A percentile compares a stretch with the other conserved stretches of the same genome.
phyloP scores from a whole-genome alignment of 129 eudicot species.

The Calendula officinalis region DNA sequence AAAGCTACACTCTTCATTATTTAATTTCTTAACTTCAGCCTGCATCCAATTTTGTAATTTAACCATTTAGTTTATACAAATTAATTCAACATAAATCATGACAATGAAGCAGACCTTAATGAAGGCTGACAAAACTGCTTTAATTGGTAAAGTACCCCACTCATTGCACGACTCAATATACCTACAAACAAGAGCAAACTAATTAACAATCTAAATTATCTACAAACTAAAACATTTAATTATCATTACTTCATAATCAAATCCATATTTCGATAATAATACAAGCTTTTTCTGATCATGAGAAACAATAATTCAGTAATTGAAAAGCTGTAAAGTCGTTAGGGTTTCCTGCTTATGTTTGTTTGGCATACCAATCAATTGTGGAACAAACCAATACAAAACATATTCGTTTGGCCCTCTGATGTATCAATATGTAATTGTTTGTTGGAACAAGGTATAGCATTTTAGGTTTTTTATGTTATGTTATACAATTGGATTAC shows the following conservation, averaged over 20 bases:
- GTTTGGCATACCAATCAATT: neutral
- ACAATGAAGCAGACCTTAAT: conserved; percentile 50
- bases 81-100: neutral
- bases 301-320: too few species aligned
- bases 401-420: neutral
- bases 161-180: conserved; percentile 60
- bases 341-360: neutral
- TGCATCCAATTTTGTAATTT: conserved; percentile 15
- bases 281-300: neutral
- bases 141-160: conserved; percentile 54
- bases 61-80: neutral
- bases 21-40: conserved; percentile 64
- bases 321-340: neutral
- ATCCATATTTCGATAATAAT: neutral
- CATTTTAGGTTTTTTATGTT: too few species aligned
- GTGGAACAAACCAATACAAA: conserved; percentile 1
- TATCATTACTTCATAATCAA: neutral
- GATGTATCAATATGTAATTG: neutral
- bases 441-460: neutral
- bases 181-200: conserved; percentile 45
- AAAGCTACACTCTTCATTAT: conserved; percentile 51
- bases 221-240: neutral
- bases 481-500: neutral
- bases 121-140: conserved; percentile 54
- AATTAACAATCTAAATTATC: conserved; percentile 9